Percentiles rank a stretch among this genome's conserved stretches.
phyloP scores from a whole-genome alignment of 2,329 filamentous ascomycete species.

The Alternaria ethzedia region DNA sequence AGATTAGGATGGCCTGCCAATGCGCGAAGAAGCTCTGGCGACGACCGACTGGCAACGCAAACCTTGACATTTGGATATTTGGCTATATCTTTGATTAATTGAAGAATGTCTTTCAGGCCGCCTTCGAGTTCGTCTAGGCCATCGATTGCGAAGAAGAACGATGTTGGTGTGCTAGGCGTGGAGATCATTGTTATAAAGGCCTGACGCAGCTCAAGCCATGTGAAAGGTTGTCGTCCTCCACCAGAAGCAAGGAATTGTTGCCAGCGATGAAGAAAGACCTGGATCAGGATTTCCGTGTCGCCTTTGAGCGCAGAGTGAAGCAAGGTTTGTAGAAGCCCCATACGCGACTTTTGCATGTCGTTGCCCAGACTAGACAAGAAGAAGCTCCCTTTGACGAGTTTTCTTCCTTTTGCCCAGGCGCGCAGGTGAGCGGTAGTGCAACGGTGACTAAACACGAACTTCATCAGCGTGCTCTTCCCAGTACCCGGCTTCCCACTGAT shows the following conservation, averaged over 20 bases:
- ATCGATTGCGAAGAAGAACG: background rate
- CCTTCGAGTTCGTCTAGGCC: background rate
- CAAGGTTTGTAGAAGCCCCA: background rate
- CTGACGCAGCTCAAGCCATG: background rate
- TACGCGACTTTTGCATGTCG: background rate
- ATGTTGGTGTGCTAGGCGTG: background rate
- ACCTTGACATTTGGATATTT: background rate
- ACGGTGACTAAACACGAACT: constrained; percentile 18
- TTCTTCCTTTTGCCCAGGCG: constrained; percentile 42
- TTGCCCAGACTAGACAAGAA: constrained; percentile 42
- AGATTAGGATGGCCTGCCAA: background rate
- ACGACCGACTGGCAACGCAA: background rate
- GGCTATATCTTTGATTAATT: background rate
- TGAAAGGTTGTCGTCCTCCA: background rate
- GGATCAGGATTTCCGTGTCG: background rate
- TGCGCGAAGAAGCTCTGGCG: background rate
- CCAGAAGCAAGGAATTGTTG: background rate
- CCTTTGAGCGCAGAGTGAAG: background rate
- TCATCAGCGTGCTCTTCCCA: constrained; percentile 58
- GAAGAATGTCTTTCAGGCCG: background rate
- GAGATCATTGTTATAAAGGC: background rate
- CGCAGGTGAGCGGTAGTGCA: background rate
- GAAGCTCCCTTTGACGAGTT: constrained; percentile 23
- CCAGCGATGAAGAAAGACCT: background rate
- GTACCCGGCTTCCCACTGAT: constrained; percentile 56